Evolutionary conservation across 2,329 filamentous ascomycete genomes (phyloP).

Genomic region (Alternaria sp.): DNA sequence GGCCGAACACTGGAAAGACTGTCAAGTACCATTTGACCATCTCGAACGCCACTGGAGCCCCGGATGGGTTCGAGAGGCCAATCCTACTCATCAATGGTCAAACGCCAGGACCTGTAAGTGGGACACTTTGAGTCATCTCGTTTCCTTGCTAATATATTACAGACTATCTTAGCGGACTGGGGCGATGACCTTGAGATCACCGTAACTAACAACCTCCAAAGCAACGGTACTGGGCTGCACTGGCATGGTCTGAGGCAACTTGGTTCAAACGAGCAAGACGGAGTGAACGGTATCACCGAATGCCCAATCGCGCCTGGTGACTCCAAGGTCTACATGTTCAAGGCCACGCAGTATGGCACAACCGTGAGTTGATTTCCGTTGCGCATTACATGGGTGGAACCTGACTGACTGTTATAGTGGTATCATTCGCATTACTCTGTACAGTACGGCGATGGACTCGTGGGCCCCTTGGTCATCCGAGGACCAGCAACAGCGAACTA

Average conservation of each 20-base stretch:
- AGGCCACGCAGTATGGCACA: slow-evolving; percentile 46
- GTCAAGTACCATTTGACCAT: slow-evolving; percentile 55
- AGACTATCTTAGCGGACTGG: slow-evolving; percentile 53
- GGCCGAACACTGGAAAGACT: slow-evolving; percentile 51
- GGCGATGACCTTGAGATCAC: slow-evolving; percentile 50
- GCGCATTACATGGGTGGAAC: background rate
- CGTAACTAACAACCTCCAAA: slow-evolving; percentile 43
- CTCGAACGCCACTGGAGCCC: slow-evolving; percentile 52
- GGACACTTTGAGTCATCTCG: background rate
- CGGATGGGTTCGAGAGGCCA: slow-evolving; percentile 53
- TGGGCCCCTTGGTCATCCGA: slow-evolving; percentile 51
- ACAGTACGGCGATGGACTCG: slow-evolving; percentile 52
- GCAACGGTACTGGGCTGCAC: slow-evolving; percentile 60
- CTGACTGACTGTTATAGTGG: slow-evolving; percentile 52
- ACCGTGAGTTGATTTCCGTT: slow-evolving; percentile 24
- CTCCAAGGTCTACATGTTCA: slow-evolving; percentile 42
- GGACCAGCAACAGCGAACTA: slow-evolving; percentile 51
- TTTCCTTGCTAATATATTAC: slow-evolving; percentile 26
- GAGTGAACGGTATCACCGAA: slow-evolving; percentile 61
- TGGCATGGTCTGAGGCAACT: slow-evolving; percentile 60
- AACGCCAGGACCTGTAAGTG: slow-evolving; percentile 56
- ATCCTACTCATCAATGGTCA: slow-evolving; percentile 56
- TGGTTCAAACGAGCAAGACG: slow-evolving; percentile 52
- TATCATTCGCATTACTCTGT: slow-evolving; percentile 54
- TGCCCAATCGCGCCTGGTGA: slow-evolving; percentile 70